These are phyloP conservation scores for Neopestalotiopsis sp. DNA, from an alignment of 2,329 filamentous ascomycete genomes.

Conservation along the genomic window DNA sequence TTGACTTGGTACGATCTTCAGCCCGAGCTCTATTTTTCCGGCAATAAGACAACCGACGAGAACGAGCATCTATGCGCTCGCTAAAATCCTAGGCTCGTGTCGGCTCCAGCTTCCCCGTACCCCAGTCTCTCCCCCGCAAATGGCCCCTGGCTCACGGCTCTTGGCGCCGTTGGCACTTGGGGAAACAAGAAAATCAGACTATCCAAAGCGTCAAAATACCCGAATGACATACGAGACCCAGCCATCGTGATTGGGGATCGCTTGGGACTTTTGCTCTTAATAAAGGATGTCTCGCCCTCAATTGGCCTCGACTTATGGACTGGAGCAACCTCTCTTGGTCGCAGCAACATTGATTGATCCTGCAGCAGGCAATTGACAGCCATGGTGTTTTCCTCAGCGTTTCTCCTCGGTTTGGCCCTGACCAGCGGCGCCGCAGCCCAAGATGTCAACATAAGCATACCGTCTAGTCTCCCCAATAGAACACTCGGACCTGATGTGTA, in stretches of 20 bases:
- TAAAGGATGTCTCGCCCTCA: neutral
- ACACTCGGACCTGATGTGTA: slow-evolving; percentile 35
- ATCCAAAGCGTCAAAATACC: neutral
- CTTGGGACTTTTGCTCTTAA: neutral
- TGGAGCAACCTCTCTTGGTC: neutral
- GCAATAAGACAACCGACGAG: neutral
- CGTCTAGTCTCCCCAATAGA: slow-evolving; percentile 31
- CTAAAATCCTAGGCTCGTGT: slow-evolving; percentile 4
- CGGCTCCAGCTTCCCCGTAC: slow-evolving; percentile 14
- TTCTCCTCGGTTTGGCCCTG: neutral
- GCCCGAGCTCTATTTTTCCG: neutral
- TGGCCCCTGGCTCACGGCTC: neutral
- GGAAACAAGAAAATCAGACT: neutral
- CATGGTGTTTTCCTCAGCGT: neutral
- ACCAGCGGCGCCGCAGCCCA: slow-evolving; percentile 8
- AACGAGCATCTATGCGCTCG: neutral
- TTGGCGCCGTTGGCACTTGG: neutral
- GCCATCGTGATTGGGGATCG: neutral
- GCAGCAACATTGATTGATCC: too few relatives aligned
- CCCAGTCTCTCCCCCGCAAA: neutral
- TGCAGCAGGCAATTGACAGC: neutral
- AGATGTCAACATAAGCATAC: slow-evolving; percentile 29
- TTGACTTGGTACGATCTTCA: too few relatives aligned
- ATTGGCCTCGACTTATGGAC: neutral
- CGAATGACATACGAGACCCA: neutral